These are phyloP conservation scores for Plicaturopsis crispa DNA, from an alignment of 768 basidiomycete genomes.

Conservation along the genomic window DNA sequence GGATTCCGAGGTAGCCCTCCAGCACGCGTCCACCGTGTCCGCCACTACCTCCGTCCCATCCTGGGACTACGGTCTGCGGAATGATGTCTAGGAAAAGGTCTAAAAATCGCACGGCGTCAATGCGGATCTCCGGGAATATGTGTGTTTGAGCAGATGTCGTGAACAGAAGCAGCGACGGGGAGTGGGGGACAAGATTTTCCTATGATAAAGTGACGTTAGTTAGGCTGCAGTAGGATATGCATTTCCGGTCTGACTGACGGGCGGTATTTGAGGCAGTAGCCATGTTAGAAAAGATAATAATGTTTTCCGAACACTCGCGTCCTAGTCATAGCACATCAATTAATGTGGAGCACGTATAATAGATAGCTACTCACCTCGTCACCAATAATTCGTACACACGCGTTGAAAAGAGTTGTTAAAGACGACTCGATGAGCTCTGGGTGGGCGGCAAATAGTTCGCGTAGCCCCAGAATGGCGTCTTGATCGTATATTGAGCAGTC, in stretches of 20 bases:
- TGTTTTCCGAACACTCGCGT: slow-evolving; percentile 69
- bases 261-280: slow-evolving; percentile 58
- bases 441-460: slow-evolving; percentile 62
- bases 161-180: slow-evolving; percentile 72
- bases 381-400: slow-evolving; percentile 61
- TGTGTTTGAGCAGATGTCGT: slow-evolving; percentile 87
- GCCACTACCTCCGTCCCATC: slow-evolving; percentile 51
- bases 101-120: slow-evolving; percentile 81
- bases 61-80: slow-evolving; percentile 57
- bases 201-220: slow-evolving; percentile 20
- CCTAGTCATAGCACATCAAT: slow-evolving; percentile 36
- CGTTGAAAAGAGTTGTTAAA: slow-evolving; percentile 48
- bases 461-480: slow-evolving; percentile 72
- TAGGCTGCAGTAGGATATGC: not conserved
- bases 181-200: slow-evolving; percentile 70
- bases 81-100: slow-evolving; percentile 65
- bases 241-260: slow-evolving; percentile 28
- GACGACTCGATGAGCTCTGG: slow-evolving; percentile 44
- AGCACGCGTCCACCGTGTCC: slow-evolving; percentile 59
- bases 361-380: slow-evolving; percentile 32
- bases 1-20: slow-evolving; percentile 74
- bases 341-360: not conserved
- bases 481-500: too few species aligned
- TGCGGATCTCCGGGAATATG: slow-evolving; percentile 90
- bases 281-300: slow-evolving; percentile 64